Evolutionary conservation across 306 rosid genomes (phyloP).

Genomic region (Quercus agrifolia): DNA sequence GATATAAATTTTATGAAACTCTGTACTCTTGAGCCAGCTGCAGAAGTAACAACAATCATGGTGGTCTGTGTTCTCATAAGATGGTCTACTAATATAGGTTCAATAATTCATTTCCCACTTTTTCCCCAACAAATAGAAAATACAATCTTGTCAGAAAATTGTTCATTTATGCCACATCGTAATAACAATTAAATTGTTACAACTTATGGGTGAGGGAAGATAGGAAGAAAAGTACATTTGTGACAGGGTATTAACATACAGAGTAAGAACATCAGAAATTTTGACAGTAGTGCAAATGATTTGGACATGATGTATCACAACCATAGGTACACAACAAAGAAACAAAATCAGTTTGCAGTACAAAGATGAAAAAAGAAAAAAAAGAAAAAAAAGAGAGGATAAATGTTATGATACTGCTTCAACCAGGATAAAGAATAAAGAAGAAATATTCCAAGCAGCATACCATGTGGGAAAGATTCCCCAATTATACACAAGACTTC

Average conservation of each 20-base stretch:
- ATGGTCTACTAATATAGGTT: background rate
- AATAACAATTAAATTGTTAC: too few species aligned
- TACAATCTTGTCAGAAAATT: too few species aligned
- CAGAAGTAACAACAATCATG: background rate
- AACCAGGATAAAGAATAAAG: background rate
- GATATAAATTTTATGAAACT: background rate
- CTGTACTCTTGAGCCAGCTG: background rate
- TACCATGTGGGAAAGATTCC: constrained; percentile 59
- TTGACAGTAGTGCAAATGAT: background rate
- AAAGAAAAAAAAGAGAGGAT: background rate
- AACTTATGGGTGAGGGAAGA: too few species aligned
- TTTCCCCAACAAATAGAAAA: too few species aligned
- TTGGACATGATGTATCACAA: background rate
- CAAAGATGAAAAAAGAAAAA: background rate
- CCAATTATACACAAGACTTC: constrained; percentile 43
- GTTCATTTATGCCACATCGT: too few species aligned
- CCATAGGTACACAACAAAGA: background rate
- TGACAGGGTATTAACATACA: too few species aligned
- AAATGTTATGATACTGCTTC: constrained; percentile 1
- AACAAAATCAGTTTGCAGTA: background rate
- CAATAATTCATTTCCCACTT: too few species aligned
- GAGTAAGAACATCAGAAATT: too few species aligned
- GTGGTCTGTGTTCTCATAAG: too few species aligned
- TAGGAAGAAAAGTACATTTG: too few species aligned
- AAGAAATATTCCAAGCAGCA: constrained; percentile 17